Conservation (phyloP, 176 grass and related monocot species). For the Melocanna baccifera region DNA sequence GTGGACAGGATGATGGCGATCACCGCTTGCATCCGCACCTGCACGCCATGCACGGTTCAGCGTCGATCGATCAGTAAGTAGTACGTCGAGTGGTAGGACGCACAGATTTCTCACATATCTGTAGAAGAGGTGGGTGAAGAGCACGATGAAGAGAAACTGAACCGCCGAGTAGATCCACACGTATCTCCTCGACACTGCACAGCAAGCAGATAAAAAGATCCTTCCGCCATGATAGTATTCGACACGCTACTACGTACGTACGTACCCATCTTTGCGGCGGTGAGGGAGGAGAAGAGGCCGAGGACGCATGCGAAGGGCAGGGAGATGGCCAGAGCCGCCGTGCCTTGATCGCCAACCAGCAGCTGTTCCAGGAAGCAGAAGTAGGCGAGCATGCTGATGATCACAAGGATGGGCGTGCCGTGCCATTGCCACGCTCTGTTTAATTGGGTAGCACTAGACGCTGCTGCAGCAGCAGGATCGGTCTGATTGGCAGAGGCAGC, state of each 20-base stretch:
- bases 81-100: too few species aligned
- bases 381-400: conserved; percentile 64
- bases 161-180: conserved; percentile 44
- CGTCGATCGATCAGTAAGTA: too few species aligned
- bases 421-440: conserved; percentile 27
- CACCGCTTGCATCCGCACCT: conserved; percentile 38
- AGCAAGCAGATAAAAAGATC: too few species aligned
- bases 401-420: conserved; percentile 43
- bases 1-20: conserved; percentile 57
- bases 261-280: conserved; percentile 26
- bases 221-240: too few species aligned
- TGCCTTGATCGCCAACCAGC: conserved; percentile 50
- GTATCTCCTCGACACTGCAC: conserved; percentile 14
- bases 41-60: neutral
- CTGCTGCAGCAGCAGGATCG: too few species aligned
- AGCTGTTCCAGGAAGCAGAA: conserved; percentile 83
- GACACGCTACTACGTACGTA: neutral
- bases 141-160: conserved; percentile 49
- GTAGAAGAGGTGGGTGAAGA: conserved; percentile 59
- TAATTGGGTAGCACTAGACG: too few species aligned
- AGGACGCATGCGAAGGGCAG: conserved; percentile 46
- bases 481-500: too few species aligned
- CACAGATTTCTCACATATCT: conserved; percentile 19
- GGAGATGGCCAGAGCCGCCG: conserved; percentile 32
- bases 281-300: conserved; percentile 49